A percentile compares a stretch with the other conserved stretches of the same genome.
phyloP scores from a whole-genome alignment of 2,329 filamentous ascomycete genomes.

The Zymoseptoria tritici region DNA sequence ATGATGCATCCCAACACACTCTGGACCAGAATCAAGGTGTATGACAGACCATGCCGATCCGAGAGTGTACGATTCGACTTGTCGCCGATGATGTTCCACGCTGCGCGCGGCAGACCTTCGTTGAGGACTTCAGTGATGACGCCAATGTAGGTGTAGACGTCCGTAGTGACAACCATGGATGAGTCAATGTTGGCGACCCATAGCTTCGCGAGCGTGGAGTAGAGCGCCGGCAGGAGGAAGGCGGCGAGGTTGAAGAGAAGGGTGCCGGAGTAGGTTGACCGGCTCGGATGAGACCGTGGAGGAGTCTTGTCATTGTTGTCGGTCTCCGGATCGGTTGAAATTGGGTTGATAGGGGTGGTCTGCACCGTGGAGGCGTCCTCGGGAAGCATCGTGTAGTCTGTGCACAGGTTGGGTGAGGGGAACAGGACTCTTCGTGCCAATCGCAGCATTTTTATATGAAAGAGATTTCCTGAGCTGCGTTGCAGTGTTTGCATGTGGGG shows the following conservation, averaged over 20 bases:
- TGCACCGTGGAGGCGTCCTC: constrained; percentile 4
- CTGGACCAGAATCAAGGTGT: constrained; percentile 53
- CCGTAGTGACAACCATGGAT: constrained; percentile 55
- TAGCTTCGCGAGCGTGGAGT: constrained; percentile 59
- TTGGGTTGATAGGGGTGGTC: not conserved
- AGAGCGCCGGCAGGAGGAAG: constrained; percentile 60
- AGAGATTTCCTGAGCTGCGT: not conserved
- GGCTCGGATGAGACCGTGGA: constrained; percentile 10
- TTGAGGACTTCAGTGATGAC: constrained; percentile 62
- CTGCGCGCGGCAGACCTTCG: constrained; percentile 61
- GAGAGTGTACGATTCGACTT: constrained; percentile 45
- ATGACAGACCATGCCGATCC: constrained; percentile 51
- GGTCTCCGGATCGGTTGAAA: not conserved
- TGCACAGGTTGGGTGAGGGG: not conserved
- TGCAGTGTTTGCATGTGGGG: not conserved
- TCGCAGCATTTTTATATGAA: not conserved
- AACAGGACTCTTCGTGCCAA: not conserved
- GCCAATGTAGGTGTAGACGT: constrained; percentile 62
- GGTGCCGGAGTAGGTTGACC: constrained; percentile 45
- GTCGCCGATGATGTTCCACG: constrained; percentile 64
- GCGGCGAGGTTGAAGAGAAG: constrained; percentile 56
- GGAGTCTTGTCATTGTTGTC: not conserved
- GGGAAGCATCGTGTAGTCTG: constrained; percentile 10
- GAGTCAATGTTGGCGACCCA: constrained; percentile 64
- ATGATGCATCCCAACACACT: constrained; percentile 50